Evolutionary conservation across 176 grass and related monocot species (phyloP), one percentile per base, ranked within the genome.

Genomic region (Phoenix dactylifera): DNA sequence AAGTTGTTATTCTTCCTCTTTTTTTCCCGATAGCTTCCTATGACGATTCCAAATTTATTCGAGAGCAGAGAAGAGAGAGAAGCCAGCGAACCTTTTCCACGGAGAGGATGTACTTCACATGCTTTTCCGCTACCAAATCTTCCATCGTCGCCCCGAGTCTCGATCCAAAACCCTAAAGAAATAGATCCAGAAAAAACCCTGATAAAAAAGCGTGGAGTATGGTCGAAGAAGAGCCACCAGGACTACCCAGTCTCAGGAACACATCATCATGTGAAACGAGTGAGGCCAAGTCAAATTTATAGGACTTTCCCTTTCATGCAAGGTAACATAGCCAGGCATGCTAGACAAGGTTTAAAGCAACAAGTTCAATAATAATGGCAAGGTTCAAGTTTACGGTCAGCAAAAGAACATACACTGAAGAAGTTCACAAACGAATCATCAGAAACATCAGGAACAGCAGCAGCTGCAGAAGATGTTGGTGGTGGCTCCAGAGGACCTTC

Each of bases 61-160:
- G 48, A 29, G 23, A 6, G n/a, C 17, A 16, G 49, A 23, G 54
- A 12, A 17, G 51, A 18, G 24, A 16, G 7, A 54, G 18, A 22
- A 14, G 20, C 22, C 49, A 0, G 16, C 68, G 18, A 69, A 97
- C 92, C 92, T 97, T 97, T 76, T 97, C 92, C 0, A 80, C 69
- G 12, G 84, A 82, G 49, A 97, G 72, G 72, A 97, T 83, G 81
- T 88, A 97, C 55, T 78, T 64, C 39, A 74, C 65, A 78, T 97
- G 92, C 83, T 85, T 72, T 62, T 91, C 78, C 39, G 71, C 50
- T 12, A 80, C 87, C 54, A 97, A 71, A 58, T 82, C 83, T 58
- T 16, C 74, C 53, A 50, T 50, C 2, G 7, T 39, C 35, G 9
- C 35, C 35, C 7, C n/a, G n/a, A 7, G 35, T 12, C 35, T 39